These are phyloP conservation scores for Ciborinia camelliae DNA, from an alignment of 2,329 filamentous ascomycete genomes.

Conservation along the genomic window DNA sequence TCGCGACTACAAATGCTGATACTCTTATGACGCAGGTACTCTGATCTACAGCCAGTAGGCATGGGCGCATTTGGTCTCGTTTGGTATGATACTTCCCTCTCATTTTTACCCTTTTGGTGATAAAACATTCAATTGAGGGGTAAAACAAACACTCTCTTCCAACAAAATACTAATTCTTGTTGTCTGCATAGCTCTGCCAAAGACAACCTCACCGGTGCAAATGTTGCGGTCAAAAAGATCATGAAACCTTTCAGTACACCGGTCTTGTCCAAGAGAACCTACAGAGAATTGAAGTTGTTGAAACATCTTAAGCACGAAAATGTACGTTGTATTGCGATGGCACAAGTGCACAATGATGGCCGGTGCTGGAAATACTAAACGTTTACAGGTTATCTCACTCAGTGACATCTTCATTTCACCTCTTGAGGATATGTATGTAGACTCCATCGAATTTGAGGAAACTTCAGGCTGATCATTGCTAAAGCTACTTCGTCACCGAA, in stretches of 20 bases:
- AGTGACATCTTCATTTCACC: conserved; percentile 99
- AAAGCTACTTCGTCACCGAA: conserved; percentile 95
- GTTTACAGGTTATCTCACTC: conserved; percentile 79
- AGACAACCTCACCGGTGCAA: conserved; percentile 94
- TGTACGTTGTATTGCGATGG: conserved; percentile 46
- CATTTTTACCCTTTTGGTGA: neutral
- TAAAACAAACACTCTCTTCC: neutral
- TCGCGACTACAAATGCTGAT: conserved; percentile 25
- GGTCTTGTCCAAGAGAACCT: conserved; percentile 94
- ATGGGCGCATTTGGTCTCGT: conserved; percentile 99
- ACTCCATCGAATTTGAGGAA: conserved; percentile 26
- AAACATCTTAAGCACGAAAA: conserved; percentile 98
- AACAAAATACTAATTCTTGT: conserved; percentile 23
- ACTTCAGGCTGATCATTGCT: conserved; percentile 22
- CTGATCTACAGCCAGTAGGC: conserved; percentile 94
- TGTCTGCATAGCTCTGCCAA: conserved; percentile 72
- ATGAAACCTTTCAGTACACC: conserved; percentile 99
- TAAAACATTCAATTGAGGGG: conserved; percentile 12
- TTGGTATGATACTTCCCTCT: conserved; percentile 60
- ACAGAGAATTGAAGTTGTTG: conserved; percentile 92
- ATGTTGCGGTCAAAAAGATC: conserved; percentile 99
- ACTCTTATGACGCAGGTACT: conserved; percentile 65
- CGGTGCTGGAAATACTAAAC: conserved; percentile 29
- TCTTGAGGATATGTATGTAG: conserved; percentile 85
- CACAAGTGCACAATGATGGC: conserved; percentile 2